These are phyloP conservation scores for Coccomyxa subellipsoidea DNA, from an alignment of 163 green algal genomes.

Conservation along the genomic window DNA sequence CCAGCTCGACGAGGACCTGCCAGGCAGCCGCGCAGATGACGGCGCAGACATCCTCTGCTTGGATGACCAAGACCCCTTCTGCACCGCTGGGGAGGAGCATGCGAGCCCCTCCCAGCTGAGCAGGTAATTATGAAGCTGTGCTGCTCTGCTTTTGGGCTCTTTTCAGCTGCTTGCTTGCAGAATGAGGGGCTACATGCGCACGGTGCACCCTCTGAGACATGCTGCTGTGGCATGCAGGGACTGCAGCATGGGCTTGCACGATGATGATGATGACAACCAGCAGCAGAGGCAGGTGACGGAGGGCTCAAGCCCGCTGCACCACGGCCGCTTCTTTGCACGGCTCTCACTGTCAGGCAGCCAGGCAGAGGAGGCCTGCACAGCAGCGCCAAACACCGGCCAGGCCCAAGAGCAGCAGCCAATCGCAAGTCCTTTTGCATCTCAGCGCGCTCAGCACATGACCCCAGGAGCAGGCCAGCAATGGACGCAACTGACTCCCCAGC, in stretches of 20 bases:
- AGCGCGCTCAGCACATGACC: not conserved
- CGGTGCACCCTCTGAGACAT: no score
- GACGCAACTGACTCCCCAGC: not conserved
- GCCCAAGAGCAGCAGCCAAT: not conserved
- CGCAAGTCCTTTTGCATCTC: not conserved
- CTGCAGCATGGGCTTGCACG: not conserved
- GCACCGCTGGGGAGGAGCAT: not conserved
- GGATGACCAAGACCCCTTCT: not conserved
- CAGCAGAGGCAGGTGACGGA: not conserved
- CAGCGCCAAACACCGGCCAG: not conserved
- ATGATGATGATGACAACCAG: not conserved
- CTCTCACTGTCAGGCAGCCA: not conserved
- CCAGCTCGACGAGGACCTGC: not conserved
- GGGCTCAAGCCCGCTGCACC: not conserved
- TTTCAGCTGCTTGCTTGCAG: not conserved
- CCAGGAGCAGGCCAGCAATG: constrained; percentile 1
- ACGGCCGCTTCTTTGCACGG: not conserved
- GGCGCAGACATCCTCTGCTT: not conserved
- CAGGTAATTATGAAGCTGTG: not conserved
- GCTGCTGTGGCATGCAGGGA: not conserved
- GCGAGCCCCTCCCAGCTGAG: not conserved
- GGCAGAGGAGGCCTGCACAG: not conserved
- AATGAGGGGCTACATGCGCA: no score
- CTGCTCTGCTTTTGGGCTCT: not conserved
- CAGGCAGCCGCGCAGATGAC: not conserved